These are phyloP conservation scores for Nakazawaea ishiwadae DNA, from an alignment of 805 yeast species.

Conservation along the genomic window DNA sequence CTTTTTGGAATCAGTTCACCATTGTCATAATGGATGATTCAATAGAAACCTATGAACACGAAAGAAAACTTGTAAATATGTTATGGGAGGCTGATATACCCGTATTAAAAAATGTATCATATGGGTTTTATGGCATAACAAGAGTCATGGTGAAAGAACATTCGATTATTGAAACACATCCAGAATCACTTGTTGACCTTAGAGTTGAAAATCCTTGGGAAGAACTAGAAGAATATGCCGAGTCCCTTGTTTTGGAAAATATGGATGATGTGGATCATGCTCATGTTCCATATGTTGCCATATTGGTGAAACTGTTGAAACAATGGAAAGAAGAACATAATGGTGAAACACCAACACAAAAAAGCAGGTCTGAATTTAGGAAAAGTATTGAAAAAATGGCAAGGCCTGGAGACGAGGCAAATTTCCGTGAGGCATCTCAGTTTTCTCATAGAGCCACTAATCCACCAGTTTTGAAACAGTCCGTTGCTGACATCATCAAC, in stretches of 20 bases:
- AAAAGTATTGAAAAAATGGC: slow-evolving; percentile 31
- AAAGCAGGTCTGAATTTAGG: slow-evolving; percentile 37
- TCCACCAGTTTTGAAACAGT: slow-evolving; percentile 28
- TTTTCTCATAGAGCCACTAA: slow-evolving; percentile 38
- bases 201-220: slow-evolving; percentile 71
- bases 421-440: slow-evolving; percentile 48
- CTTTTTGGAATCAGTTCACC: slow-evolving; percentile 45
- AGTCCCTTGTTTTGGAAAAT: slow-evolving; percentile 41
- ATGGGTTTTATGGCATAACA: slow-evolving; percentile 65
- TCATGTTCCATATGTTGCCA: slow-evolving; percentile 65
- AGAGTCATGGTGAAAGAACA: slow-evolving; percentile 50
- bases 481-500: slow-evolving; percentile 22
- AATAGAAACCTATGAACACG: slow-evolving; percentile 17
- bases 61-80: slow-evolving; percentile 27
- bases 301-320: slow-evolving; percentile 51
- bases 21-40: slow-evolving; percentile 43
- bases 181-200: slow-evolving; percentile 55
- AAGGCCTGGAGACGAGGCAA: slow-evolving; percentile 32
- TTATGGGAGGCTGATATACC: slow-evolving; percentile 49
- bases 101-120: slow-evolving; percentile 41
- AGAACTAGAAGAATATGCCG: slow-evolving; percentile 48
- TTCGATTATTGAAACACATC: slow-evolving; percentile 74
- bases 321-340: slow-evolving; percentile 27
- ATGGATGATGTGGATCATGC: slow-evolving; percentile 45
- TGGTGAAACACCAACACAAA: slow-evolving; percentile 20